Percentiles rank a stretch among this genome's conserved stretches.
Evolutionary conservation across 257 asterid genomes (phyloP).

Genomic region (Parsonsia alboflavescens): DNA sequence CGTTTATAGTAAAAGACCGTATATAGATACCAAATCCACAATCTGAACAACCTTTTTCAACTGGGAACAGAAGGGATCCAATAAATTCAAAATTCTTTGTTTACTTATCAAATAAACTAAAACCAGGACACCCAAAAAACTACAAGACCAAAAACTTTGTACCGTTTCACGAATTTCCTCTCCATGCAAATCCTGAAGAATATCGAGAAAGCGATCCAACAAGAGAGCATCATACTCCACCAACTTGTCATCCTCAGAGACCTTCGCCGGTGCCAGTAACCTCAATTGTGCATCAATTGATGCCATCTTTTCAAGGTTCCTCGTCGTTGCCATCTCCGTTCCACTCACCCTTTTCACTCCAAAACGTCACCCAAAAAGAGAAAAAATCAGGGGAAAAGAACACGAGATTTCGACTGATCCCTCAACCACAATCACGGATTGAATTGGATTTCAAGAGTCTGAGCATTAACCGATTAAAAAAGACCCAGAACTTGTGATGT

Average conservation of each 20-base stretch:
- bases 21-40: not conserved
- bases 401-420: slow-evolving; percentile 39
- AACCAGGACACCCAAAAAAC: not conserved
- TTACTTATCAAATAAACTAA: not conserved
- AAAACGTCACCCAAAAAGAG: not conserved
- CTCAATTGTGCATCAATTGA: slow-evolving; percentile 95
- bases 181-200: slow-evolving; percentile 92
- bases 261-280: slow-evolving; percentile 83
- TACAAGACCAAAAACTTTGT: slow-evolving; percentile 17
- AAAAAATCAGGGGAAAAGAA: slow-evolving; percentile 11
- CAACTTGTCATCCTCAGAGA: slow-evolving; percentile 92
- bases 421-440: slow-evolving; percentile 40
- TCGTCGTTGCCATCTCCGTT: slow-evolving; percentile 24
- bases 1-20: not conserved
- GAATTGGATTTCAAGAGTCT: slow-evolving; percentile 18
- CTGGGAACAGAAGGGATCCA: not conserved
- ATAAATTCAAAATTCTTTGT: not conserved
- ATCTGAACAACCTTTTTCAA: not conserved
- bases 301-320: slow-evolving; percentile 73
- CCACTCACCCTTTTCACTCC: slow-evolving; percentile 5
- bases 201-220: slow-evolving; percentile 89
- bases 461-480: slow-evolving; percentile 9
- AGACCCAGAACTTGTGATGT: not conserved
- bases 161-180: slow-evolving; percentile 87
- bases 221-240: slow-evolving; percentile 94